Evolutionary conservation across 345 rosid genomes (phyloP).

Genomic region (Cardamine chenopodiifolia): DNA sequence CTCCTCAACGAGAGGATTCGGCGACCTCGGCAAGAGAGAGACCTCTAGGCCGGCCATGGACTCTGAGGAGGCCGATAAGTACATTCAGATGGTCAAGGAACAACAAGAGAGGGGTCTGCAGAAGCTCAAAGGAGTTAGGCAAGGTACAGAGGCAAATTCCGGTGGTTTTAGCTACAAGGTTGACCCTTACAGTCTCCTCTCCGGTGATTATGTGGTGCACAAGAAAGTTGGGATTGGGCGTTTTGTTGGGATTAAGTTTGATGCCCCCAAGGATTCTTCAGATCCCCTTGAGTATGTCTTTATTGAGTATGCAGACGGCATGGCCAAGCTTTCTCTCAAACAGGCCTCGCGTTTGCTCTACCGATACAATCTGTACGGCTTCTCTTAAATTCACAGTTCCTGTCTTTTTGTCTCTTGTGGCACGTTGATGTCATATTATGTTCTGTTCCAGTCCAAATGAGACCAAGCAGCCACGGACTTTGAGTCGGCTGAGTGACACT

Average conservation of each 20-base stretch:
- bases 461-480: constrained; percentile 66
- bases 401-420: neutral
- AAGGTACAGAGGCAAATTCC: constrained; percentile 34
- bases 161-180: constrained; percentile 73
- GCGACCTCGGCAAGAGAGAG: constrained; percentile 65
- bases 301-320: constrained; percentile 91
- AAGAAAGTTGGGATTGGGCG: constrained; percentile 92
- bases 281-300: constrained; percentile 78
- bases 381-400: constrained; percentile 11
- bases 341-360: constrained; percentile 91
- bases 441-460: constrained; percentile 73
- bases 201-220: constrained; percentile 94
- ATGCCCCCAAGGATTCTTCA: constrained; percentile 60
- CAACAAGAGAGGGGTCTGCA: constrained; percentile 90
- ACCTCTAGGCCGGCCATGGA: constrained; percentile 60
- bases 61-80: constrained; percentile 82
- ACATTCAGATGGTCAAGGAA: constrained; percentile 75
- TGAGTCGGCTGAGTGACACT: constrained; percentile 87
- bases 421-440: constrained; percentile 18
- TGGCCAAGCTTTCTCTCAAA: constrained; percentile 94
- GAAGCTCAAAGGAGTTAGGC: constrained; percentile 74
- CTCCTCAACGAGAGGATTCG: constrained; percentile 77
- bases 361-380: constrained; percentile 78
- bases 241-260: constrained; percentile 84
- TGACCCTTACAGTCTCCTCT: constrained; percentile 70